Evolutionary conservation across 2,329 filamentous ascomycete species (phyloP).

Genomic region (Diaporthe caulivora): DNA sequence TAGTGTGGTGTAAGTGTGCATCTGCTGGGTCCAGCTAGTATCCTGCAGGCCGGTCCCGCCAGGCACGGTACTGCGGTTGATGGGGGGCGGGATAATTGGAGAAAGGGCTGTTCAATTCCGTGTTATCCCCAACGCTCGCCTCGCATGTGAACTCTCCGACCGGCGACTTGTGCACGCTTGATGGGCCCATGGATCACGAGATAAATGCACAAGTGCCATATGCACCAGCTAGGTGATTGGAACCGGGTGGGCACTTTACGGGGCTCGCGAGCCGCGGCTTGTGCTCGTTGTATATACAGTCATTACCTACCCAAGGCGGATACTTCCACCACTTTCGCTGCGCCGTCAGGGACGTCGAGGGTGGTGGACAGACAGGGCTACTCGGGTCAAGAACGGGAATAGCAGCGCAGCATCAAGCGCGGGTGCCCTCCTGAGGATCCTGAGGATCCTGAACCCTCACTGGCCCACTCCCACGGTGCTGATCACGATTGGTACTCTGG

Average conservation of each 20-base stretch:
- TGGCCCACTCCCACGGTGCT: neutral
- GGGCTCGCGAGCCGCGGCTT: no score
- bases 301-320: no score
- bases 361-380: no score
- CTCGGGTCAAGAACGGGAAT: conserved; percentile 7
- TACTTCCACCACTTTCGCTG: no score
- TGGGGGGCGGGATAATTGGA: neutral
- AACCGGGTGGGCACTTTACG: no score
- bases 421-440: conserved; percentile 17
- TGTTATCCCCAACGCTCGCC: conserved; percentile 15
- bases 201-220: conserved; percentile 11
- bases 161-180: neutral
- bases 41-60: neutral
- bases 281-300: no score
- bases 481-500: neutral
- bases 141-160: neutral
- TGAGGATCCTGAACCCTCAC: conserved; percentile 20
- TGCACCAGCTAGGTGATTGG: conserved; percentile 6
- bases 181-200: conserved; percentile 22
- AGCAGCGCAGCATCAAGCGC: conserved; percentile 8
- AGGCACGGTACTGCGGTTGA: neutral
- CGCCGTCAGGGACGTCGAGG: no score
- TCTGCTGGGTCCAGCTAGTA: neutral
- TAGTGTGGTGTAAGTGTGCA: neutral
- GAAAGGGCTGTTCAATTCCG: conserved; percentile 14